These are phyloP conservation scores for Lachnellula occidentalis DNA, from an alignment of 2,329 filamentous ascomycete genomes.

Conservation along the genomic window DNA sequence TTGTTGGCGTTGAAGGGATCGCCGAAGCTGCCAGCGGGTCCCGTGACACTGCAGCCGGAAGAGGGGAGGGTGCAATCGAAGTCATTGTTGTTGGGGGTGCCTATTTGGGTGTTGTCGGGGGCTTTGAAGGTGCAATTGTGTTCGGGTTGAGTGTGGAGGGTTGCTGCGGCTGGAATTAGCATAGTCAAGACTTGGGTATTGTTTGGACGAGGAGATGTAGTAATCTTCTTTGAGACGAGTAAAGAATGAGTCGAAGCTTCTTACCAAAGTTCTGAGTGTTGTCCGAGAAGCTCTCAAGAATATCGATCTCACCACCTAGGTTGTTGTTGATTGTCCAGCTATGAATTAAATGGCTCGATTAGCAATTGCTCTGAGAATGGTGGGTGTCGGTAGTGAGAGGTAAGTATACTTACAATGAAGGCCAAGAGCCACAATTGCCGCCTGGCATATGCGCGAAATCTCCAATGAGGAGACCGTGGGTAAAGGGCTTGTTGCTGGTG, in stretches of 20 bases:
- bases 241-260: too few species aligned
- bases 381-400: neutral
- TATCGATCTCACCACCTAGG: conserved; percentile 26
- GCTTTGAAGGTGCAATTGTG: conserved; percentile 16
- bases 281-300: conserved; percentile 55
- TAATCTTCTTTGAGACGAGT: too few species aligned
- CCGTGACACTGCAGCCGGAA: conserved; percentile 34
- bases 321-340: conserved; percentile 23
- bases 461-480: conserved; percentile 61
- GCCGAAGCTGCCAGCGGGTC: conserved; percentile 34
- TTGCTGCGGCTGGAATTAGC: conserved; percentile 7
- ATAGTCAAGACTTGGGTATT: too few species aligned
- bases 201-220: too few species aligned
- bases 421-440: conserved; percentile 69
- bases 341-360: neutral
- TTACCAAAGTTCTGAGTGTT: neutral
- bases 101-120: conserved; percentile 5
- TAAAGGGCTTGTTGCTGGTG: conserved; percentile 57
- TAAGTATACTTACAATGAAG: conserved; percentile 48
- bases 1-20: conserved; percentile 20
- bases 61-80: conserved; percentile 35
- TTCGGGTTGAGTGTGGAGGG: conserved; percentile 16
- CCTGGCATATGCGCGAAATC: conserved; percentile 70
- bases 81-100: conserved; percentile 32
- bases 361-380: neutral